Base-by-base conservation (phyloP, 2,329 filamentous ascomycete genomes). In the Hypoxylon sp. region DNA sequence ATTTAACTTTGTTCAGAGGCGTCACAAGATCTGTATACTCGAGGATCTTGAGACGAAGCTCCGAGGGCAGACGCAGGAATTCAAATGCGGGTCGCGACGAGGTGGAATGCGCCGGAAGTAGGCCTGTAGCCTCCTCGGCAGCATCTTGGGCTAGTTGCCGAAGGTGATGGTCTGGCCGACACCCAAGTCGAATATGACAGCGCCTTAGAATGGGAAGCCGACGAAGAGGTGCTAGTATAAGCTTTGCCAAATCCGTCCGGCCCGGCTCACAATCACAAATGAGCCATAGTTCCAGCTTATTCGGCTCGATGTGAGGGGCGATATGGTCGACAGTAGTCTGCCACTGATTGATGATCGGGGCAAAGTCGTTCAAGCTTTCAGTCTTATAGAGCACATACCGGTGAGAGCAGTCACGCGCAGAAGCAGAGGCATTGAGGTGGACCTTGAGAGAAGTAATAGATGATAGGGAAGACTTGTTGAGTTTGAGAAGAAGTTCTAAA, bases 21-120 rank as follows among this genome's bases (percentile, higher is more conserved):
- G 57, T 53, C 5, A 61, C 37, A 24, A 61, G 57, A 26, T 61
- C 57, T 35, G 57, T 61, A 33, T 61, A 53, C 19, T 53, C 48
- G 17, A 61, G 37, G 19, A 61, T 61, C 24, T 42, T 33, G 24
- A 44, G 24, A 13, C 48, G 47, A 37, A 61, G 22, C 48, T 61
- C 57, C 3, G 22, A 19, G 9, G 57, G 57, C 6, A 61, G 33
- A 19, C 47, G 47, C 8, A 42, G 35, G 19, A 61, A 51, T 14
- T 13, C 10, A 37, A 37, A 37, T 4, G 4, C 10, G 35, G 35
- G 35, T 13, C 35, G 35, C 35, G 35, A 14, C 2, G 11, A 13
- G 3, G 35, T 37, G 14, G 35, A 37, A 37, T 37, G 4, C 11
- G 4, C 35, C 35, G 35, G 35, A 37, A 37, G 35, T 4, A 37